Conservation (phyloP, 176 grass and related monocot genomes). For the Triticum urartu region DNA sequence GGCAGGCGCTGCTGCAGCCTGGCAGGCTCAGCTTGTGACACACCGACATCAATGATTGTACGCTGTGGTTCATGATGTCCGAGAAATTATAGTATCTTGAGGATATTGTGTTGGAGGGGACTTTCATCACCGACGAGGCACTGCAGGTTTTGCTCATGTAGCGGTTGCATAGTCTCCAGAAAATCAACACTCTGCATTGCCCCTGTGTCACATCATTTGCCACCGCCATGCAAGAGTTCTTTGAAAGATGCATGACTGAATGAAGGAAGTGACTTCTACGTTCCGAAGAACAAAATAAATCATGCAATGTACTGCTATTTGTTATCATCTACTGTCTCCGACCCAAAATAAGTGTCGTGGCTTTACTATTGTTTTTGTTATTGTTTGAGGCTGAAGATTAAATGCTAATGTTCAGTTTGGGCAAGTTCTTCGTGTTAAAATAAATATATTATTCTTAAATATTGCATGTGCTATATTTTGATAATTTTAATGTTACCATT, state of each 20-base stretch:
- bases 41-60: neutral
- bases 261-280: neutral
- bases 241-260: neutral
- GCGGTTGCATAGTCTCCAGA: neutral
- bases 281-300: too few species aligned
- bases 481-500: too few species aligned
- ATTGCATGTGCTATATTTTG: too few species aligned
- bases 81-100: neutral
- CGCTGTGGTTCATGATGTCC: neutral
- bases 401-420: too few species aligned
- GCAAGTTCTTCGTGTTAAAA: too few species aligned
- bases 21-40: neutral
- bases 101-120: neutral
- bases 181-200: neutral
- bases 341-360: too few species aligned
- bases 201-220: neutral
- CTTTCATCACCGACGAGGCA: neutral
- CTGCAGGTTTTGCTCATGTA: neutral
- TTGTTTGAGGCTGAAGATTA: too few species aligned
- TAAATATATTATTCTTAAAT: too few species aligned
- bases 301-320: too few species aligned
- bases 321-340: too few species aligned
- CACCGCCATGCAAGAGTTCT: neutral
- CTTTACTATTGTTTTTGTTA: too few species aligned
- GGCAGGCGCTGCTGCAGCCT: neutral